These are phyloP conservation scores for Magnusiomyces fungicola DNA, from an alignment of 1,139 yeast genomes.

Conservation along the genomic window DNA sequence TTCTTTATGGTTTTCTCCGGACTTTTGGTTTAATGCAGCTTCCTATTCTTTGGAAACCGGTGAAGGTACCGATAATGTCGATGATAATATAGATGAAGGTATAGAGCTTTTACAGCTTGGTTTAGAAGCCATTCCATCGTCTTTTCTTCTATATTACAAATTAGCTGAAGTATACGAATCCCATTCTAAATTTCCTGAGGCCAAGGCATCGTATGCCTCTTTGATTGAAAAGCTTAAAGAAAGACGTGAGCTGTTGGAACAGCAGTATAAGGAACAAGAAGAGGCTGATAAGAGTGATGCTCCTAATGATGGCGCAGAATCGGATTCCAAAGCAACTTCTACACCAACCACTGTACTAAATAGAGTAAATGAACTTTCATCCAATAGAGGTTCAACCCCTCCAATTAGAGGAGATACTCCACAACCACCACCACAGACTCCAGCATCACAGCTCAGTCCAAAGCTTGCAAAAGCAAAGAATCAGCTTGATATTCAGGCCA, in stretches of 20 bases:
- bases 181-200: constrained; percentile 44
- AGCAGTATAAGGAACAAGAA: constrained; percentile 19
- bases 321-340: constrained; percentile 6
- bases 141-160: constrained; percentile 60
- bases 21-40: constrained; percentile 73
- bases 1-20: constrained; percentile 62
- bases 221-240: constrained; percentile 37
- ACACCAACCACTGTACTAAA: constrained; percentile 7
- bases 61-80: constrained; percentile 7
- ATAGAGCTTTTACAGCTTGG: constrained; percentile 47
- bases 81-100: constrained; percentile 28
- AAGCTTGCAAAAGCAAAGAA: constrained; percentile 12
- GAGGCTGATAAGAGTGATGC: constrained; percentile 12
- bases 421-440: constrained; percentile 6
- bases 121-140: constrained; percentile 57
- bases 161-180: constrained; percentile 65
- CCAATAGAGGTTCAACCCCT: not conserved
- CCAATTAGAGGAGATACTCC: not conserved
- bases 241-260: constrained; percentile 19
- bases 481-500: constrained; percentile 20
- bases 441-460: constrained; percentile 3
- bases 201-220: constrained; percentile 45
- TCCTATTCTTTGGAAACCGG: constrained; percentile 29
- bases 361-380: constrained; percentile 1
- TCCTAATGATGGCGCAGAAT: constrained; percentile 2